These are phyloP conservation scores for Phaeosphaeriaceae sp. DNA, from an alignment of 2,329 filamentous ascomycete species.

Conservation along the genomic window DNA sequence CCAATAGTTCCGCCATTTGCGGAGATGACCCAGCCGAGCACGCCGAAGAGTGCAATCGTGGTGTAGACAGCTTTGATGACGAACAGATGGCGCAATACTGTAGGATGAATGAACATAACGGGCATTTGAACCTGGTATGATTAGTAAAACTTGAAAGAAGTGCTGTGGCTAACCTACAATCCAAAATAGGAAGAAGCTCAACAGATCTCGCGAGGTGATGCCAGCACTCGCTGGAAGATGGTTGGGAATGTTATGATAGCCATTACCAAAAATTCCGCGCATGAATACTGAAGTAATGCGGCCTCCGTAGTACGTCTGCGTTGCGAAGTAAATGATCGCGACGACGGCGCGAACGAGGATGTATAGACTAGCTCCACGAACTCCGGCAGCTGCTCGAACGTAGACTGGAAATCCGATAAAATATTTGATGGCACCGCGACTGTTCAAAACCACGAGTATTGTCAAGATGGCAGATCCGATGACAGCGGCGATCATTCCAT, in stretches of 20 bases:
- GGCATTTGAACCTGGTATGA: too few species aligned
- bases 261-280: constrained; percentile 25
- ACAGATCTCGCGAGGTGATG: constrained; percentile 43
- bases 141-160: too few species aligned
- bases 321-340: constrained; percentile 27
- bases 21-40: constrained; percentile 25
- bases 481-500: constrained; percentile 24
- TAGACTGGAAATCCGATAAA: constrained; percentile 27
- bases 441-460: constrained; percentile 23
- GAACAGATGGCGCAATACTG: constrained; percentile 29
- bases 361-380: constrained; percentile 25
- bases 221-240: constrained; percentile 53
- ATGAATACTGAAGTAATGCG: constrained; percentile 29
- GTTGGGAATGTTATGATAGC: constrained; percentile 49
- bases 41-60: constrained; percentile 20
- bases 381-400: constrained; percentile 24
- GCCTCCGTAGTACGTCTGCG: constrained; percentile 27
- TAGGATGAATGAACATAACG: constrained; percentile 35
- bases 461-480: constrained; percentile 26
- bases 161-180: too few species aligned
- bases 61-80: constrained; percentile 26
- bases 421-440: constrained; percentile 27
- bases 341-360: constrained; percentile 25
- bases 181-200: constrained; percentile 37
- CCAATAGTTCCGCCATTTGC: constrained; percentile 32